phyloP scores from a whole-genome alignment of 1,284 basidiomycete species.

The Inonotus obliquus region DNA sequence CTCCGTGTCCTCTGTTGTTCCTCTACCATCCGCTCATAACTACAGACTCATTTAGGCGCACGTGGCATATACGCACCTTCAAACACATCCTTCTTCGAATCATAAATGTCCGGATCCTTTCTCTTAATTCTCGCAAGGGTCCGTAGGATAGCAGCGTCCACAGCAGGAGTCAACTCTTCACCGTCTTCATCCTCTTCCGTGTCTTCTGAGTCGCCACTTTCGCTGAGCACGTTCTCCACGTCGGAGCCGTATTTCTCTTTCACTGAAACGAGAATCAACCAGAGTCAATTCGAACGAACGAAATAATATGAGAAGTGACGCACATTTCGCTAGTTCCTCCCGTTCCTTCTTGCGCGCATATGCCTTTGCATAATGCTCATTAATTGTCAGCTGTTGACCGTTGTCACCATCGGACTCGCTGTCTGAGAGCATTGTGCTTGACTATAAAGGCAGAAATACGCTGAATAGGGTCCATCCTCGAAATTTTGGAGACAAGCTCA shows the following conservation, averaged over 20 bases:
- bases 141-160: conserved; percentile 93
- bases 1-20: conserved; percentile 49
- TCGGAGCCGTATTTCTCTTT: conserved; percentile 86
- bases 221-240: conserved; percentile 43
- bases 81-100: conserved; percentile 67
- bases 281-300: not conserved
- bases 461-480: not conserved
- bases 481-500: not conserved
- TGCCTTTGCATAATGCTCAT: conserved; percentile 80
- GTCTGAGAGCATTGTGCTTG: conserved; percentile 40
- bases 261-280: conserved; percentile 39
- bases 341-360: conserved; percentile 78
- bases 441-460: not conserved
- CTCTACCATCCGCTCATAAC: conserved; percentile 40
- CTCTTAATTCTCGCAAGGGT: conserved; percentile 85
- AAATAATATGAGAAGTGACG: conserved; percentile 28
- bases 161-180: conserved; percentile 88
- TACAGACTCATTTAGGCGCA: not conserved
- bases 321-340: conserved; percentile 76
- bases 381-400: conserved; percentile 60
- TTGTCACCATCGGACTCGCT: conserved; percentile 43
- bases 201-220: conserved; percentile 61
- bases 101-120: conserved; percentile 83
- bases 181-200: conserved; percentile 94
- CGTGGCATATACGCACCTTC: conserved; percentile 47